phyloP scores from a whole-genome alignment of 108 stramenopile genomes.

The Pseudonitzschia delicatissima region DNA sequence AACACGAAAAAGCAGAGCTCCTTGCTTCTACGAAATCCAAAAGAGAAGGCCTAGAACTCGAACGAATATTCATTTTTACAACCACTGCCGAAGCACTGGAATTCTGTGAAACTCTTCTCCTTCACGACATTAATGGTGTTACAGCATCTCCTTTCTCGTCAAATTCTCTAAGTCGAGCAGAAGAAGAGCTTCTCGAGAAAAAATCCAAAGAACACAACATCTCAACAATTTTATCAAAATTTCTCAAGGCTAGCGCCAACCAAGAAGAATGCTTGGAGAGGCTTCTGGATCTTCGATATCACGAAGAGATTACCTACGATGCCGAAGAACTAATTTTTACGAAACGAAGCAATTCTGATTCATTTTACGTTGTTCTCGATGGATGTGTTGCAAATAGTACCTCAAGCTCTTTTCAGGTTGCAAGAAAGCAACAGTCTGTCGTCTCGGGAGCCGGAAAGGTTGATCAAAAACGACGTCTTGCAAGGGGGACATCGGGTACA shows the following conservation, averaged over 20 bases:
- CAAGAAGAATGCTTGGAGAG: conserved; percentile 42
- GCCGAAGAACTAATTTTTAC: conserved; percentile 54
- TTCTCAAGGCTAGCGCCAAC: conserved; percentile 40
- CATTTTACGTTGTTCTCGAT: conserved; percentile 72
- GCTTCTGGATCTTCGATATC: conserved; percentile 54
- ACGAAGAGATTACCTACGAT: conserved; percentile 47
- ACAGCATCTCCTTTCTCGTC: neutral
- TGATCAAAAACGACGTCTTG: neutral
- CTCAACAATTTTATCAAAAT: conserved; percentile 15
- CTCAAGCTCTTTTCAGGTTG: conserved; percentile 19
- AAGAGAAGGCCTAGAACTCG: conserved; percentile 8
- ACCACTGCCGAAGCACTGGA: conserved; percentile 60
- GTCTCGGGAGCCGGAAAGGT: conserved; percentile 30
- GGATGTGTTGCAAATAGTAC: conserved; percentile 68
- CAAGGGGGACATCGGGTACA: neutral
- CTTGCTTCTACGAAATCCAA: neutral
- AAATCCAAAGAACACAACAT: conserved; percentile 32
- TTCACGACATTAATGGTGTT: conserved; percentile 33
- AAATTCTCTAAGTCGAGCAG: neutral
- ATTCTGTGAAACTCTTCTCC: conserved; percentile 63
- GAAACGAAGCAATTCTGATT: conserved; percentile 50
- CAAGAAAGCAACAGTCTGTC: conserved; percentile 13
- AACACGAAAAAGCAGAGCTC: conserved; percentile 35
- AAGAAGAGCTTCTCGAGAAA: neutral
- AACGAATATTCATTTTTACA: conserved; percentile 40